Conservation (phyloP, 2,329 filamentous ascomycete genomes). For the Cryphonectria japonica region DNA sequence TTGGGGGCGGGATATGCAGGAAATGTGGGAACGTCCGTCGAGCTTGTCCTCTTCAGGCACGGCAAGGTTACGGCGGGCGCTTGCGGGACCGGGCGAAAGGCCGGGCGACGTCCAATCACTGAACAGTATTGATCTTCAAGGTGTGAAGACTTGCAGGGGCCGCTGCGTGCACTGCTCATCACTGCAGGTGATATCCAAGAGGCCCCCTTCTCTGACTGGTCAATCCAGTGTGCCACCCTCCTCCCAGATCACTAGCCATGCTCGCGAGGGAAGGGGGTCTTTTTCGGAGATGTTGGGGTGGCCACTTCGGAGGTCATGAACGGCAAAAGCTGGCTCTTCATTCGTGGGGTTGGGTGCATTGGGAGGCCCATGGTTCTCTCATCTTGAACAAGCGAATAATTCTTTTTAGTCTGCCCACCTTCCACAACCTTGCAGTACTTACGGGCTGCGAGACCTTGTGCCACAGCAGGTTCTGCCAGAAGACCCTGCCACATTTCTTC, state of each 20-base stretch:
- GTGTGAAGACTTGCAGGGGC: constrained; percentile 33
- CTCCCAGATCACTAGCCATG: constrained; percentile 10
- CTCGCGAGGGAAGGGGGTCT: background rate
- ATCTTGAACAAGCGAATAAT: background rate
- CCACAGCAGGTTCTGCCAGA: background rate
- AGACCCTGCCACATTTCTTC: background rate
- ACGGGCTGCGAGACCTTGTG: constrained; percentile 17
- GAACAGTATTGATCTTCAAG: background rate
- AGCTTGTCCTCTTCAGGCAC: constrained; percentile 19
- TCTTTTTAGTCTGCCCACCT: constrained; percentile 3
- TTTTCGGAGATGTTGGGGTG: constrained; percentile 8
- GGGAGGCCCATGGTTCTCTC: background rate
- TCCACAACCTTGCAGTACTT: constrained; percentile 3
- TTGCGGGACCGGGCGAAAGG: constrained; percentile 27
- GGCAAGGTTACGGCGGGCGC: constrained; percentile 23
- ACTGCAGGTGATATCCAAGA: constrained; percentile 27
- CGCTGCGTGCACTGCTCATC: constrained; percentile 30
- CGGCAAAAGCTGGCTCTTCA: background rate
- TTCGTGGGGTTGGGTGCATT: constrained; percentile 3
- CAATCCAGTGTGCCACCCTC: constrained; percentile 14
- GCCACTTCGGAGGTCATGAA: constrained; percentile 20
- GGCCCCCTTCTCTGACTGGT: constrained; percentile 28
- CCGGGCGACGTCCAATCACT: constrained; percentile 18
- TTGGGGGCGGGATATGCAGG: constrained; percentile 9
- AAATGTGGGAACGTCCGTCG: background rate